Conservation (phyloP, 805 yeast genomes). For the Barnettozyma wickerhamii region DNA sequence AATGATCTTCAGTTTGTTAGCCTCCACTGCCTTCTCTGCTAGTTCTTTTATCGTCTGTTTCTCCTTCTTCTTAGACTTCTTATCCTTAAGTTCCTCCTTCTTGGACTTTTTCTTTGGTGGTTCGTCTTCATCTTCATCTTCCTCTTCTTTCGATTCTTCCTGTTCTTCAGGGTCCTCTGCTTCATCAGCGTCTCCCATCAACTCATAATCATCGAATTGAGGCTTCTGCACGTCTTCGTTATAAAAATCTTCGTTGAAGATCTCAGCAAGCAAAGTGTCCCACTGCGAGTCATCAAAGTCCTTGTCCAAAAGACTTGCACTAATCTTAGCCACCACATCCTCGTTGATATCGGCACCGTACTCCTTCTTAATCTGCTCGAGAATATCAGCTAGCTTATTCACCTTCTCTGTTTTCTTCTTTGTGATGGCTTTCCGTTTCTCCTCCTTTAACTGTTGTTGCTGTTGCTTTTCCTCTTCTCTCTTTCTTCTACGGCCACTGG, state of each 20-base stretch:
- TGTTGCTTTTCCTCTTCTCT: slow-evolving; percentile 66
- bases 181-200: slow-evolving; percentile 39
- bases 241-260: slow-evolving; percentile 83
- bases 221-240: slow-evolving; percentile 54
- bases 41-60: slow-evolving; percentile 56
- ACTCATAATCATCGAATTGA: slow-evolving; percentile 61
- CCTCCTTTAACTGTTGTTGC: slow-evolving; percentile 45
- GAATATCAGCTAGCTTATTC: slow-evolving; percentile 68
- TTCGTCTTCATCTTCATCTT: slow-evolving; percentile 32
- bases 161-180: slow-evolving; percentile 32
- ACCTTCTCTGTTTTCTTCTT: slow-evolving; percentile 74
- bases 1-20: slow-evolving; percentile 57
- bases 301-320: slow-evolving; percentile 72
- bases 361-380: slow-evolving; percentile 37
- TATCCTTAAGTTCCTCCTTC: slow-evolving; percentile 53
- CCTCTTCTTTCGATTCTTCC: slow-evolving; percentile 31
- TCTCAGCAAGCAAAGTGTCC: slow-evolving; percentile 81
- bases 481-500: slow-evolving; percentile 72
- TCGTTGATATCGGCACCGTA: slow-evolving; percentile 48
- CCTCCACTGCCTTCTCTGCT: slow-evolving; percentile 77
- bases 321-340: slow-evolving; percentile 58
- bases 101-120: slow-evolving; percentile 38
- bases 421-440: slow-evolving; percentile 56
- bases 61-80: slow-evolving; percentile 55
- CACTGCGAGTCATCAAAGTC: slow-evolving; percentile 90